Evolutionary conservation across 495 filamentous ascomycete genomes (phyloP), one percentile per base, ranked within the genome.

Genomic region (Letharia columbiana): DNA sequence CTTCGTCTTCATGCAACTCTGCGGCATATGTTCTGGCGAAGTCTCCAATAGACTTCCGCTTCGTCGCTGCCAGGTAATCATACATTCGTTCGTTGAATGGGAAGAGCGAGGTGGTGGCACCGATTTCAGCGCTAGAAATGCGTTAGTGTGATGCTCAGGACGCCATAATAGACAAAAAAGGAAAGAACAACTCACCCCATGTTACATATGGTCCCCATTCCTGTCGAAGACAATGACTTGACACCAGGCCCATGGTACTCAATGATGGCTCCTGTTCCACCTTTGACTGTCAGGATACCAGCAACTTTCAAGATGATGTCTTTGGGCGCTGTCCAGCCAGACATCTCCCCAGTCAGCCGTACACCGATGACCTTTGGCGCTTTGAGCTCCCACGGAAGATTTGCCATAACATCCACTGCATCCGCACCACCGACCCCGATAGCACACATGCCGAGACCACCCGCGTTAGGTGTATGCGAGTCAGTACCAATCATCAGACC

Each of bases 351-450:
- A 68, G 91, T 96, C 39, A 98, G 87, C 78, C 88, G 91, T 66
- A 98, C 88, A 86, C 94, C 94, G 77, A 97, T 96, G 69, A 96
- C 82, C 79, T 96, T 96, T 64, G 94, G 94, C 60, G 95, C 94
- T 84, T 98, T 98, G 74, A 98, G 79, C 77, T 98, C 94, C 94
- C 94, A 98, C 44, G 94, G 93, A 66, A 96, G 86, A 79, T 91
- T 90, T 71, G 91, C 95, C 92, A 98, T 96, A 71, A 97, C 94
- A 77, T 98, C 94, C 69, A 98, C 94, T 64, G 94, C 94, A 80
- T 98, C 94, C 75, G 94, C 94, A 84, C 94, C 94, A 82, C 94
- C 94, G 68, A 98, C 94, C 86, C 94, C 94, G 73, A 98, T 96
- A 68, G 94, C 93, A 71, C 84, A 86, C 88, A 93, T 96, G 71